These are phyloP conservation scores for Cladosporium sphaerospermum DNA, from an alignment of 2,329 filamentous ascomycete species.

Conservation along the genomic window DNA sequence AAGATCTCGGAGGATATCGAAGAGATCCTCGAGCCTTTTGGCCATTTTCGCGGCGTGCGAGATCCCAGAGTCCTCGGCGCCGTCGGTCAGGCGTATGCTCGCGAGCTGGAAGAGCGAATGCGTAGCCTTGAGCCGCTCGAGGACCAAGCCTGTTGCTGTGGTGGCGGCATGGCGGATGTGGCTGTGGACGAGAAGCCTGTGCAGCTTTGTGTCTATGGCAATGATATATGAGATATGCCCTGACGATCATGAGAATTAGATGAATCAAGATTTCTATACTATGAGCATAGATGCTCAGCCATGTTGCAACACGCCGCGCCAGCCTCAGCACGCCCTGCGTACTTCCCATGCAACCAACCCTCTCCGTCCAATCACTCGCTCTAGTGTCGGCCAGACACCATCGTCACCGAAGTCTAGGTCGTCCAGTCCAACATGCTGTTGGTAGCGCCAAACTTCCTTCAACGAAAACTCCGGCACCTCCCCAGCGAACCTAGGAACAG, in stretches of 20 bases:
- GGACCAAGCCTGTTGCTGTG: not conserved
- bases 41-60: constrained; percentile 31
- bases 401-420: constrained; percentile 75
- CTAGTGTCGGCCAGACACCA: constrained; percentile 65
- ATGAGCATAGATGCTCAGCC: not conserved
- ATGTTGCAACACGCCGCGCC: too few species aligned
- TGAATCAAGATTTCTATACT: not conserved
- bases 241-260: not conserved
- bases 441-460: constrained; percentile 63
- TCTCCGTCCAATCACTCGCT: constrained; percentile 49
- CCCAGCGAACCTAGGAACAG: constrained; percentile 1
- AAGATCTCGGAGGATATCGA: constrained; percentile 33
- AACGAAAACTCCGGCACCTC: constrained; percentile 46
- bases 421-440: constrained; percentile 67
- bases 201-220: constrained; percentile 22
- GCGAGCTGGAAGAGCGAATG: constrained; percentile 31
- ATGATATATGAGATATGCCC: constrained; percentile 17
- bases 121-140: not conserved
- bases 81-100: constrained; percentile 34
- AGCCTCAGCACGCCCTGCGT: constrained; percentile 31
- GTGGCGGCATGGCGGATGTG: constrained; percentile 6
- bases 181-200: constrained; percentile 8
- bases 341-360: constrained; percentile 42
- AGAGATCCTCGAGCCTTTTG: constrained; percentile 39
- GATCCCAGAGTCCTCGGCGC: constrained; percentile 33